Evolutionary conservation across 441 rosid genomes (phyloP).

Genomic region (Syzygium syzygioides): DNA sequence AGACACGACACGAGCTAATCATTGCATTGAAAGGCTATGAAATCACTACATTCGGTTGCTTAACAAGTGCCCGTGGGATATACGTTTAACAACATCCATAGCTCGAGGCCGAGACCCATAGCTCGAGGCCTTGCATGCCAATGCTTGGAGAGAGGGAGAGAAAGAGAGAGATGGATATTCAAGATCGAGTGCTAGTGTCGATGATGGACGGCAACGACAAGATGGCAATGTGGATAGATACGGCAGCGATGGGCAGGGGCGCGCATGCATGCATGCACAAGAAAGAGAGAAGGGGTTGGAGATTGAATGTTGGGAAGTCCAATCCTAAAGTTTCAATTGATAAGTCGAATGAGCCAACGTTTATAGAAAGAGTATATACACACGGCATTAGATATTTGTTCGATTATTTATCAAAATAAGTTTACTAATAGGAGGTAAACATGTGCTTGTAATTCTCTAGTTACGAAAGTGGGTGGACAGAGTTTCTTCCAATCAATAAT

Average conservation of each 20-base stretch:
- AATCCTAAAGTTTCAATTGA: neutral
- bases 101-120: neutral
- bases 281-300: neutral
- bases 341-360: rapidly evolving
- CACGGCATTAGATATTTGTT: neutral
- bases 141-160: neutral
- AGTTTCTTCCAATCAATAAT: neutral
- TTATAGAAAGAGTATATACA: neutral
- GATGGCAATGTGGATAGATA: neutral
- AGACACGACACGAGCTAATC: neutral
- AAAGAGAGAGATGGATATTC: neutral
- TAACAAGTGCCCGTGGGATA: neutral
- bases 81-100: neutral
- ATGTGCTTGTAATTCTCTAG: neutral
- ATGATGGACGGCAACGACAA: neutral
- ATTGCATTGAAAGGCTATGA: neutral
- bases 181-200: neutral
- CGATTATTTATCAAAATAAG: neutral
- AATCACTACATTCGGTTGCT: neutral
- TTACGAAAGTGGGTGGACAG: neutral
- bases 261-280: neutral
- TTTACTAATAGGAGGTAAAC: neutral
- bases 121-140: neutral
- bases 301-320: neutral
- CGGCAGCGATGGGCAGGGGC: neutral